phyloP scores from a whole-genome alignment of 1,284 basidiomycete genomes.

The Puccinia triticina region DNA sequence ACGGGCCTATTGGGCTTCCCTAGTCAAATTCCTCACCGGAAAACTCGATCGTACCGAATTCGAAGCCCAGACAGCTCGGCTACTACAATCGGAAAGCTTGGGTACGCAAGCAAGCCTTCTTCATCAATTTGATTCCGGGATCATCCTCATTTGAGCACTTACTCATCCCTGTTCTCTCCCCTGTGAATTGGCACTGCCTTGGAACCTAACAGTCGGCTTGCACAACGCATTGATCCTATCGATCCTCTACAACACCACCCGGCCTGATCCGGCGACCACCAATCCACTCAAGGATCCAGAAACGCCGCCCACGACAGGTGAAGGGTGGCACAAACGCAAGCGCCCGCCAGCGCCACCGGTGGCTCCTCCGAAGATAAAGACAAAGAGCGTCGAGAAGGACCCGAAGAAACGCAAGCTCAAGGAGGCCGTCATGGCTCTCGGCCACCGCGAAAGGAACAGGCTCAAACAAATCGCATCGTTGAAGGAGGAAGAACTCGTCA shows the following conservation, averaged over 20 bases:
- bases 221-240: slow-evolving; percentile 62
- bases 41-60: slow-evolving; percentile 61
- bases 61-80: slow-evolving; percentile 52
- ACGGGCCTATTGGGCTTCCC: slow-evolving; percentile 60
- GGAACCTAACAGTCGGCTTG: slow-evolving; percentile 58
- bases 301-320: slow-evolving; percentile 52
- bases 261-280: slow-evolving; percentile 53
- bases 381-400: slow-evolving; percentile 43
- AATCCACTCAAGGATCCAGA: slow-evolving; percentile 44
- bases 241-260: slow-evolving; percentile 61
- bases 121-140: not conserved
- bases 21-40: slow-evolving; percentile 60
- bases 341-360: not conserved
- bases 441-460: slow-evolving; percentile 55
- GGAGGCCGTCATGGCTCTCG: slow-evolving; percentile 54
- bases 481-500: slow-evolving; percentile 52
- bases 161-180: not conserved
- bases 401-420: slow-evolving; percentile 54
- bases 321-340: slow-evolving; percentile 55
- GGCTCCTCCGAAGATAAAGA: slow-evolving; percentile 47
- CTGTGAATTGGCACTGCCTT: not conserved
- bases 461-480: slow-evolving; percentile 54
- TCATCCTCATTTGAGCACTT: not conserved
- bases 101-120: slow-evolving; percentile 22
- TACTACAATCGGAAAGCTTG: slow-evolving; percentile 20